Evolutionary conservation across 2,329 filamentous ascomycete species (phyloP).

Genomic region (Aspergillus candidus): DNA sequence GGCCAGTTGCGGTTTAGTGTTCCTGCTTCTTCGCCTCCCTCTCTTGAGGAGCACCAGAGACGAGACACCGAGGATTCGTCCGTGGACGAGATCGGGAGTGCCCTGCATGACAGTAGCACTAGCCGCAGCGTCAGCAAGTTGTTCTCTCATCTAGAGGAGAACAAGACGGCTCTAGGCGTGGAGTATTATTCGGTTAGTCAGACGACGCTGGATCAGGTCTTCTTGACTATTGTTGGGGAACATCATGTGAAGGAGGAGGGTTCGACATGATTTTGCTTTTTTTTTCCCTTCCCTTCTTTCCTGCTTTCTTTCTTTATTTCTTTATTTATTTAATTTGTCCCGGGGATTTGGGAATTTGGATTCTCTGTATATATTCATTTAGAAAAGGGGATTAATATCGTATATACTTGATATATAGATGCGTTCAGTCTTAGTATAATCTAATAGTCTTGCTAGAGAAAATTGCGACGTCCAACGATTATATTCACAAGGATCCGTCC

Average conservation of each 20-base stretch:
- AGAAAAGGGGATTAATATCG: no score
- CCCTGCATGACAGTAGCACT: neutral
- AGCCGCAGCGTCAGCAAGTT: slow-evolving; percentile 46
- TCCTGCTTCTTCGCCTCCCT: slow-evolving; percentile 35
- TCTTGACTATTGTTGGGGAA: slow-evolving; percentile 73
- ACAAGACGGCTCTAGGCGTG: slow-evolving; percentile 62
- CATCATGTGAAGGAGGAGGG: slow-evolving; percentile 72
- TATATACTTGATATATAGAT: no score
- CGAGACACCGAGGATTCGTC: neutral
- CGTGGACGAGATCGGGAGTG: neutral
- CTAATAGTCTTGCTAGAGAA: no score
- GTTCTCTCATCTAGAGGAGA: slow-evolving; percentile 66
- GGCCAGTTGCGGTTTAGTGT: slow-evolving; percentile 84
- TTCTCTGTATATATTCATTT: no score
- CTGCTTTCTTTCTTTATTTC: no score
- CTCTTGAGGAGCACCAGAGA: neutral
- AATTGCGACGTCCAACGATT: no score
- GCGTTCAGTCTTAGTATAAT: no score
- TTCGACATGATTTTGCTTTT: neutral
- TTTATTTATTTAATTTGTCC: no score
- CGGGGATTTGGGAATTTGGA: no score
- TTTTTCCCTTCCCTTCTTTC: neutral
- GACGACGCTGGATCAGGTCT: slow-evolving; percentile 86
- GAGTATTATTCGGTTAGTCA: slow-evolving; percentile 83
- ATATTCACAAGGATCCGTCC: no score